Base-by-base conservation (phyloP, 441 rosid genomes). In the Francoa sonchifolia region DNA sequence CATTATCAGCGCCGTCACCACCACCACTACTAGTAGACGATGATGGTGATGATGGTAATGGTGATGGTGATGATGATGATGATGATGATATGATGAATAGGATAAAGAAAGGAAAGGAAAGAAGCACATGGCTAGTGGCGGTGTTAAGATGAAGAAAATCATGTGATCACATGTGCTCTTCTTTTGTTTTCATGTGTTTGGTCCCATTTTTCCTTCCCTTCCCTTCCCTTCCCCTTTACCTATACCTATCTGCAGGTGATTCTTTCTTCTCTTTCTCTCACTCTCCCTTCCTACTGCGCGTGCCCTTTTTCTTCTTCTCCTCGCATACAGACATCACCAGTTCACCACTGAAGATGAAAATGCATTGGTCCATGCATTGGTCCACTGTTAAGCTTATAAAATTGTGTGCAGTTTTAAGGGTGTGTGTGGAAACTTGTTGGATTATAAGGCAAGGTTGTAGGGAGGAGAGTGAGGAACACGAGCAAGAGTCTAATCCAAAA, bases 91-190 rank as follows among this genome's bases (percentile, higher is more conserved):
- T 36, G 38, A 58, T 60, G 53, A 33, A 28, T 5, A 39, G 33
- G 45, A 33, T 19, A 19, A 27, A 37, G 47, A 48, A 5, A 12
- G 34, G 41, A n/a, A 5, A 19, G 7, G 10, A 37, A 50, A 46
- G 8, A 13, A 22, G 67, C 82, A 69, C 71, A 61, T 72, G 72
- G 75, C n/a, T n/a, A n/a, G n/a, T n/a, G n/a, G 65, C 11, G 47
- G 69, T 58, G 66, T 47, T 65, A 8, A 49, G 69, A 67, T 71
- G 46, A 54, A 76, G 72, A 59, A 59, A 48, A 62, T 66, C 90
- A 79, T 69, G 82, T 71, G 82, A 69, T 46, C 61, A 47, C 77
- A 79, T 73, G 82, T 67, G 72, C 74, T 50, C 42, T 49, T 55
- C 51, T 60, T 30, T 15, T 6, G 23, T 47, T 42, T 23, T 46